Evolutionary conservation across 352 stramenopile genomes (phyloP).

Genomic region (Thraustochytrium sp.): DNA sequence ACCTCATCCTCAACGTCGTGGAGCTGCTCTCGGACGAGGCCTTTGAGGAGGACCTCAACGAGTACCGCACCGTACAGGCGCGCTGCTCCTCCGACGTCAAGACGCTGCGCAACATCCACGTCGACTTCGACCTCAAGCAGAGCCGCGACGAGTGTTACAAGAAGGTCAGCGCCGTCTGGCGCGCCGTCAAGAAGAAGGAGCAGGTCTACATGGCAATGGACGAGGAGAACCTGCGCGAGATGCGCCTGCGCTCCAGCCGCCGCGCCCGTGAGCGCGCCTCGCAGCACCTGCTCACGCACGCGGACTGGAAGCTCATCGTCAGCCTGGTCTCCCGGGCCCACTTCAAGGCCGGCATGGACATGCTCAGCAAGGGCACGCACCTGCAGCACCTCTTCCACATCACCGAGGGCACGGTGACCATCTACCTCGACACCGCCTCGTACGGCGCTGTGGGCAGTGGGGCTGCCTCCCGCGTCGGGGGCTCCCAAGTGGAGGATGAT

Average conservation of each 20-base stretch:
- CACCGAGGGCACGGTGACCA: conserved; percentile 7
- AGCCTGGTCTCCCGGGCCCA: neutral
- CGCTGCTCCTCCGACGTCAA: neutral
- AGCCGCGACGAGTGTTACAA: conserved; percentile 18
- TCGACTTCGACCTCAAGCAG: conserved; percentile 30
- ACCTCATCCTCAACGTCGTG: neutral
- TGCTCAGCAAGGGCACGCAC: neutral
- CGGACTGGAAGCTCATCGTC: conserved; percentile 38
- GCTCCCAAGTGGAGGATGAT: neutral
- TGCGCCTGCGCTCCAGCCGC: neutral
- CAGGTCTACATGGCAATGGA: conserved; percentile 11
- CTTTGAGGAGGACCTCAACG: conserved; percentile 12
- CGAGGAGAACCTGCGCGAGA: conserved; percentile 23
- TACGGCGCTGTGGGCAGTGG: no score
- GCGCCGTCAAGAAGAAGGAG: conserved; percentile 38
- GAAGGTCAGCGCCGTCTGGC: neutral
- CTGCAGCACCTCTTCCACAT: conserved; percentile 5
- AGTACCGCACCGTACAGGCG: neutral
- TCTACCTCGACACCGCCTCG: conserved; percentile 40
- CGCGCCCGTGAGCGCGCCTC: conserved; percentile 2
- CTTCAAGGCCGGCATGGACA: conserved; percentile 13
- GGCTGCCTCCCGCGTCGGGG: no score
- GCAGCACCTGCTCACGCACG: conserved; percentile 31
- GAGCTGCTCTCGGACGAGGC: neutral
- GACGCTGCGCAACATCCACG: neutral